Conservation (phyloP, 106 monocot genomes). For the Allium fistulosum region DNA sequence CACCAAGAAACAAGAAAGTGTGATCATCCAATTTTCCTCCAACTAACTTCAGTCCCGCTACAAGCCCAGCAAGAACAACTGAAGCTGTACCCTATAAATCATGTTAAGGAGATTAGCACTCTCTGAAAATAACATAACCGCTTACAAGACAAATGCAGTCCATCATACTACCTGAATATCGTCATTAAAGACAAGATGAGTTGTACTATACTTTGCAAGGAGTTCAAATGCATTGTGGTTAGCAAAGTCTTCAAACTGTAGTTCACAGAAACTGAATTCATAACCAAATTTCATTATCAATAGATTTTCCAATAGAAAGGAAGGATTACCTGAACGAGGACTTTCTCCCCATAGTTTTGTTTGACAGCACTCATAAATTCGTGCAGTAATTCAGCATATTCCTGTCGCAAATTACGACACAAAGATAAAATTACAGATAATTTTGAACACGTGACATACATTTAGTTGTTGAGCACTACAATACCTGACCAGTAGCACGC, state of each 20-base stretch:
- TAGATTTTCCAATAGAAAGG: background rate
- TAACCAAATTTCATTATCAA: background rate
- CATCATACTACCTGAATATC: conserved; percentile 63
- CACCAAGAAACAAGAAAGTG: conserved; percentile 27
- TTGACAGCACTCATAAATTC: conserved; percentile 89
- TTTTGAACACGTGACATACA: background rate
- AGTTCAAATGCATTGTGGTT: conserved; percentile 87
- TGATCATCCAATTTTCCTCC: conserved; percentile 22
- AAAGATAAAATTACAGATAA: background rate
- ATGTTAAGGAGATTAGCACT: background rate
- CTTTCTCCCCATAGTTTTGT: conserved; percentile 85
- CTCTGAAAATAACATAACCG: no score
- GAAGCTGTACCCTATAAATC: conserved; percentile 22
- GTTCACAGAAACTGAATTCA: background rate
- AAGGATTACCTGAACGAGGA: conserved; percentile 59
- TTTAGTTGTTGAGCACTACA: background rate
- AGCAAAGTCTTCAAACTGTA: conserved; percentile 93
- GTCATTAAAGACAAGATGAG: conserved; percentile 76
- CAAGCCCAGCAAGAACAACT: conserved; percentile 24
- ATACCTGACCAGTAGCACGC: conserved; percentile 72
- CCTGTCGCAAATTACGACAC: conserved; percentile 25
- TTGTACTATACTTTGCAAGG: conserved; percentile 54
- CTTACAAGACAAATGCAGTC: background rate
- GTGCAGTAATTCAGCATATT: conserved; percentile 64
- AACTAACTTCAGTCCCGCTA: conserved; percentile 23